Conservation (phyloP, 257 asterid genomes). For the Solanum ossicruentum region DNA sequence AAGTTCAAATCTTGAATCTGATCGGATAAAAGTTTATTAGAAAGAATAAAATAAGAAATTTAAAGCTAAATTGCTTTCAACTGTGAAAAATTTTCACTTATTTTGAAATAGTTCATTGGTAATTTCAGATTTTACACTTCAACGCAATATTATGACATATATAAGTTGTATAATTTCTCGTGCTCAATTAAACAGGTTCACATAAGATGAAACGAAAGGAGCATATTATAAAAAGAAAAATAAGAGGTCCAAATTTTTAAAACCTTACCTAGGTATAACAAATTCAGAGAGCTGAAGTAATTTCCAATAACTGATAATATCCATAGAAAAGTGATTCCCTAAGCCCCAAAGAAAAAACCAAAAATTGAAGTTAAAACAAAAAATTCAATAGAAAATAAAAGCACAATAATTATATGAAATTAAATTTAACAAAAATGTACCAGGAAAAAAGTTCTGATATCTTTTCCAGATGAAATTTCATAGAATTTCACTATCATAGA, state of each 20-base stretch:
- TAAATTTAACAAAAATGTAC: slow-evolving; percentile 15
- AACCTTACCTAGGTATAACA: slow-evolving; percentile 43
- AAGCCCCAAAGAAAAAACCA: background rate
- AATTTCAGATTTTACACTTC: too few relatives aligned
- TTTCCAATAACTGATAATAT: slow-evolving; percentile 51
- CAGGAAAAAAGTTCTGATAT: slow-evolving; percentile 50
- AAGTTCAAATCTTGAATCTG: too few relatives aligned
- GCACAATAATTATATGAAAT: background rate
- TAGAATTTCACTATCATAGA: slow-evolving; percentile 27
- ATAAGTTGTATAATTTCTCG: background rate
- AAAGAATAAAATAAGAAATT: background rate
- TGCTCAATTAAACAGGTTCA: fast-evolving
- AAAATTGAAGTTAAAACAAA: background rate
- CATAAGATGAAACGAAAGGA: background rate
- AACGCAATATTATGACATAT: too few relatives aligned
- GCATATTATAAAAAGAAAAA: background rate
- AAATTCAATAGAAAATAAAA: background rate
- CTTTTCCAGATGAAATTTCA: slow-evolving; percentile 64
- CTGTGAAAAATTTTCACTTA: background rate
- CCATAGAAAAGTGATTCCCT: slow-evolving; percentile 61
- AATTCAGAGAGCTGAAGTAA: slow-evolving; percentile 58
- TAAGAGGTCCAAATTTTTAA: background rate
- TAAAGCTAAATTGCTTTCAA: background rate
- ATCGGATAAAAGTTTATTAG: background rate
- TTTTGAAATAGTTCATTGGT: too few relatives aligned